These are phyloP conservation scores for Hylodesmum podocarpum DNA, from an alignment of 306 rosid genomes.

Conservation along the genomic window DNA sequence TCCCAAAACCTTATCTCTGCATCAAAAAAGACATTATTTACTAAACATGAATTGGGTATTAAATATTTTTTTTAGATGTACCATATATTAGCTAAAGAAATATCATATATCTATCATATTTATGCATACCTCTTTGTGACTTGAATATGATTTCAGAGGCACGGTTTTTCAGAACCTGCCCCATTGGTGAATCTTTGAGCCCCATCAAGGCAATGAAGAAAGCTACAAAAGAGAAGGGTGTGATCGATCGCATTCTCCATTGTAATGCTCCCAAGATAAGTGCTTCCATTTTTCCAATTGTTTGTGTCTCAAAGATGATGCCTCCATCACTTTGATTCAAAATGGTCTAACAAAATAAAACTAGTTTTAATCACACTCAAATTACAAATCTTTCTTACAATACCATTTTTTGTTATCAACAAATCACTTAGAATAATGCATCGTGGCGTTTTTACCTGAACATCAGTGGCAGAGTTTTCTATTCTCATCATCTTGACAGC, in stretches of 20 bases:
- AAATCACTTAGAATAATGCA: background rate
- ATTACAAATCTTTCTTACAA: background rate
- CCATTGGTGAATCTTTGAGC: conserved; percentile 47
- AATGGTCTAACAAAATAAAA: background rate
- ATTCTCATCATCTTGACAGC: conserved; percentile 72
- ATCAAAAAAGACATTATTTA: background rate
- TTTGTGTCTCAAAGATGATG: conserved; percentile 62
- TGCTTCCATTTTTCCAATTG: conserved; percentile 69
- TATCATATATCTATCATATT: background rate
- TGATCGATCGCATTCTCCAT: conserved; percentile 90
- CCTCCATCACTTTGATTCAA: conserved; percentile 51
- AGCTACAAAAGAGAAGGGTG: conserved; percentile 75
- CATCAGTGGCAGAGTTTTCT: conserved; percentile 42
- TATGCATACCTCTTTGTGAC: conserved; percentile 60
- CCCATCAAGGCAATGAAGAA: conserved; percentile 53
- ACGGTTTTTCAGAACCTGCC: conserved; percentile 60
- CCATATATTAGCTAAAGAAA: too few relatives aligned
- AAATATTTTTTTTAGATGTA: background rate
- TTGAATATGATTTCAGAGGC: conserved; percentile 62
- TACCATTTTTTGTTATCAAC: background rate
- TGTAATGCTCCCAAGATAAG: conserved; percentile 69
- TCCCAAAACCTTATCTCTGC: conserved; percentile 61
- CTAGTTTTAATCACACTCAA: background rate
- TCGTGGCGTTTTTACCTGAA: conserved; percentile 43
- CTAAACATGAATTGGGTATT: background rate